Percentiles rank a stretch among this genome's conserved stretches.
These are phyloP conservation scores for Magnolia officinalis DNA, from an alignment of 164 flowering plant species.

Conservation along the genomic window DNA sequence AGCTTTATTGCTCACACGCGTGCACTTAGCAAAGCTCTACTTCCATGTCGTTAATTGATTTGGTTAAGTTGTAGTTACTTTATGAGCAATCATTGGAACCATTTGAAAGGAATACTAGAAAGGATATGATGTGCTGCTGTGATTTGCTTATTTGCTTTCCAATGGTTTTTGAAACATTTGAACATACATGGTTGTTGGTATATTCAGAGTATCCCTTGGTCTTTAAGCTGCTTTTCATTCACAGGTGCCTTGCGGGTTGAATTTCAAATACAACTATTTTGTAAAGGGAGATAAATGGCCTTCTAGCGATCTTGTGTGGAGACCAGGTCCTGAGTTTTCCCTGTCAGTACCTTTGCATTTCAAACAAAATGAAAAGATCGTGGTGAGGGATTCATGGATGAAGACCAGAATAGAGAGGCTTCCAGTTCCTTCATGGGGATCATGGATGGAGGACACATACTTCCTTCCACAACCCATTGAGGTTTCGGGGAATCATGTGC, in stretches of 20 bases:
- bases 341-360: conserved; percentile 39
- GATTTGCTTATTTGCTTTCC: too few species aligned
- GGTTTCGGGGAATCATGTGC: conserved; percentile 9
- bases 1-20: too few species aligned
- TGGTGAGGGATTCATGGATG: conserved; percentile 63
- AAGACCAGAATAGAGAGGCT: conserved; percentile 24
- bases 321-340: conserved; percentile 63
- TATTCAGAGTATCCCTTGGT: not conserved
- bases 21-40: too few species aligned
- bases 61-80: too few species aligned
- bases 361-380: conserved; percentile 28
- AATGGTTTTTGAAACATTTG: not conserved
- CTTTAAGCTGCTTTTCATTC: not conserved
- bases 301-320: conserved; percentile 54
- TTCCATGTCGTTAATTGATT: too few species aligned
- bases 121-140: too few species aligned
- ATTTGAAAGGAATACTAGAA: too few species aligned
- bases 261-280: conserved; percentile 62
- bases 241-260: conserved; percentile 54
- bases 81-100: too few species aligned
- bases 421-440: conserved; percentile 39
- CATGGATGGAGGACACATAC: conserved; percentile 54
- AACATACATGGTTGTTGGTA: not conserved
- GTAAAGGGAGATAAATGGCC: conserved; percentile 44
- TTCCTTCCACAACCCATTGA: conserved; percentile 13